Conservation (phyloP, 306 rosid genomes). For the Gillenia trifoliata region DNA sequence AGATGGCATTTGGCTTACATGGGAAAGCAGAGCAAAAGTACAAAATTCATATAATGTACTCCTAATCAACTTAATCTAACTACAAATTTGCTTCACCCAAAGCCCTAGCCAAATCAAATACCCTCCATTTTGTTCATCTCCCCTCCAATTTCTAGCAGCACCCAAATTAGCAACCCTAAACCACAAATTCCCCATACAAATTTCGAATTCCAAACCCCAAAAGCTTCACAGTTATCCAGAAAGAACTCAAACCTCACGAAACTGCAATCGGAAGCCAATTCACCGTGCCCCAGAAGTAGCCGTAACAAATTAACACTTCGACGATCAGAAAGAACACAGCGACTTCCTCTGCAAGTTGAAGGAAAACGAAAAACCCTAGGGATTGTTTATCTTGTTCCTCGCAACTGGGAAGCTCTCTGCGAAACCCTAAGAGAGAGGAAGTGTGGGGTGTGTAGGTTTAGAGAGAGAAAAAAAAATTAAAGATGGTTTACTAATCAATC, state of each 20-base stretch:
- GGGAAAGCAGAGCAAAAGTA: neutral
- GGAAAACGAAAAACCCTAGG: slow-evolving; percentile 28
- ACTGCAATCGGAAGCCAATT: slow-evolving; percentile 30
- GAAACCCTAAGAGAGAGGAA: slow-evolving; percentile 48
- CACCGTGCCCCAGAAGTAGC: neutral
- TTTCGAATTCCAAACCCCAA: slow-evolving; percentile 2
- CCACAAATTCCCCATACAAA: slow-evolving; percentile 25
- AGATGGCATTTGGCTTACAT: neutral
- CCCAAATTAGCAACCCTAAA: slow-evolving; percentile 18
- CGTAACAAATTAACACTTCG: slow-evolving; percentile 10
- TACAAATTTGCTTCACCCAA: slow-evolving; percentile 8
- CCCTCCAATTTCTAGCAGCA: slow-evolving; percentile 4
- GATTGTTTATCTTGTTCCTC: slow-evolving; percentile 8
- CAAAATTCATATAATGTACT: neutral
- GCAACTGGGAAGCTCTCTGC: slow-evolving; percentile 21
- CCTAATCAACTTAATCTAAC: neutral
- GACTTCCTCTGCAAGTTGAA: slow-evolving; percentile 1
- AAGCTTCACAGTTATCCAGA: slow-evolving; percentile 8
- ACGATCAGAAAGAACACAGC: slow-evolving; percentile 19
- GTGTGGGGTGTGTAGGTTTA: neutral
- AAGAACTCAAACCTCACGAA: slow-evolving; percentile 36
- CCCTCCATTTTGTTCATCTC: slow-evolving; percentile 6
- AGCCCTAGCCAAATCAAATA: slow-evolving; percentile 12
- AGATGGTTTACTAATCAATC: slow-evolving; percentile 23
- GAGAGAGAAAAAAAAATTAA: slow-evolving; percentile 15